These are phyloP conservation scores for Liriodendron chinense DNA, from an alignment of 164 flowering plant genomes.

Conservation along the genomic window DNA sequence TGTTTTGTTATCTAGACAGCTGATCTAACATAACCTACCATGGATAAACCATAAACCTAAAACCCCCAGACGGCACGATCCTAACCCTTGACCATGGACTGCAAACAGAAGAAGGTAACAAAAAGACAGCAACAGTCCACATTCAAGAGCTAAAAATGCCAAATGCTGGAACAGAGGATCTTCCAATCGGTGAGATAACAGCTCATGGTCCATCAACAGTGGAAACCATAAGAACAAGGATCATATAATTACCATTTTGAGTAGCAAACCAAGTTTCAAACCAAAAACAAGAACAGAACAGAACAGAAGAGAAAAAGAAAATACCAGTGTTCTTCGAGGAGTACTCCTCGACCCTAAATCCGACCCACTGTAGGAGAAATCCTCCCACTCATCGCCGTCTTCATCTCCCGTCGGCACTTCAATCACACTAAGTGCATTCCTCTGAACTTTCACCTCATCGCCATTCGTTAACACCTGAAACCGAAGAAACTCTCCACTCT, in stretches of 20 bases:
- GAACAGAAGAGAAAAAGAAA: not conserved
- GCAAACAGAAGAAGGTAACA: too few species aligned
- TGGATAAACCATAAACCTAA: not conserved
- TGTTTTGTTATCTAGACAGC: not conserved
- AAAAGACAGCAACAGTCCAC: too few species aligned
- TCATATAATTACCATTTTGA: not conserved
- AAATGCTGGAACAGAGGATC: too few species aligned
- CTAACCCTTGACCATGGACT: not conserved
- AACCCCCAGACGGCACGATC: not conserved
- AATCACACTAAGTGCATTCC: slow-evolving; percentile 94
- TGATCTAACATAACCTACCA: not conserved
- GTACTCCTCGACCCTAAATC: slow-evolving; percentile 3
- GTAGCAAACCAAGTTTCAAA: not conserved
- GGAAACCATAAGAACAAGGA: not conserved
- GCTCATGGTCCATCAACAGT: not conserved
- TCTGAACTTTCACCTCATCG: slow-evolving; percentile 90
- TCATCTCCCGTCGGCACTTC: slow-evolving; percentile 95
- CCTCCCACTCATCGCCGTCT: slow-evolving; percentile 58
- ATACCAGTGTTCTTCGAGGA: slow-evolving; percentile 2
- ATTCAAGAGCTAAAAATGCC: too few species aligned
- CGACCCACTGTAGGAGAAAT: not conserved
- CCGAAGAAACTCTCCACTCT: not conserved
- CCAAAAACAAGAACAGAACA: not conserved
- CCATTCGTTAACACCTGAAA: slow-evolving; percentile 92
- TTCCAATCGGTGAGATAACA: too few species aligned